Conservation (phyloP, 1,284 basidiomycete genomes). For the Trichosporon sp. region DNA sequence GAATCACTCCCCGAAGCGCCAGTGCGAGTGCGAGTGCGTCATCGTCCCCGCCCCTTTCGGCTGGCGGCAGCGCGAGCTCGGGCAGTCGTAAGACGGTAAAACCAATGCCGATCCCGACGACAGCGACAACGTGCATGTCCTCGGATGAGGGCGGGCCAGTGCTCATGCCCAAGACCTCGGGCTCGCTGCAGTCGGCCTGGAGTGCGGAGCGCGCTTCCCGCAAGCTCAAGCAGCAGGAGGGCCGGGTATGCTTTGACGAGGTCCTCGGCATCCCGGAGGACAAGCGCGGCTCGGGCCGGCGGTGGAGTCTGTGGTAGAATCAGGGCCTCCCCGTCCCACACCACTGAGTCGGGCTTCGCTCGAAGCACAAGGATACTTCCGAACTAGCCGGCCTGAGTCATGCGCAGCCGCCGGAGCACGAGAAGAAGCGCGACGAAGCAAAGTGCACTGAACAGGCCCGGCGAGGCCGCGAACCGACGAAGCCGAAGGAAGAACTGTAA, state of each 20-base stretch:
- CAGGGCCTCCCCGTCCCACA: neutral
- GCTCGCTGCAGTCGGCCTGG: neutral
- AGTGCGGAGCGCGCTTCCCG: conserved; percentile 10
- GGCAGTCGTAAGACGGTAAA: neutral
- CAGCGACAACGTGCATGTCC: neutral
- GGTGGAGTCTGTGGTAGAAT: conserved; percentile 14
- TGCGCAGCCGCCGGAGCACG: neutral
- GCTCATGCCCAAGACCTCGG: neutral
- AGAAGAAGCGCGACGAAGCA: neutral
- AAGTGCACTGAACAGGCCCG: neutral
- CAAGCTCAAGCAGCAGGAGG: conserved; percentile 3
- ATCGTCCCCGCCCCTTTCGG: neutral
- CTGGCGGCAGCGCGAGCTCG: neutral
- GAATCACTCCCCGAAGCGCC: neutral
- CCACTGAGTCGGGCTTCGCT: neutral
- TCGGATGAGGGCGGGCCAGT: neutral
- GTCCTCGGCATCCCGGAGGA: conserved; percentile 3
- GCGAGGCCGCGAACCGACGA: neutral
- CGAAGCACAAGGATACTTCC: neutral
- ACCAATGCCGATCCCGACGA: neutral
- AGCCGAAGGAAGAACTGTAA: neutral
- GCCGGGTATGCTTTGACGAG: conserved; percentile 14
- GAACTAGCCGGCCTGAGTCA: neutral
- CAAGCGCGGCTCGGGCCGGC: neutral
- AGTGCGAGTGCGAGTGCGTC: neutral